Evolutionary conservation across 139 green algal genomes (phyloP), one percentile per base, ranked within the genome.

Genomic region (Chara braunii): DNA sequence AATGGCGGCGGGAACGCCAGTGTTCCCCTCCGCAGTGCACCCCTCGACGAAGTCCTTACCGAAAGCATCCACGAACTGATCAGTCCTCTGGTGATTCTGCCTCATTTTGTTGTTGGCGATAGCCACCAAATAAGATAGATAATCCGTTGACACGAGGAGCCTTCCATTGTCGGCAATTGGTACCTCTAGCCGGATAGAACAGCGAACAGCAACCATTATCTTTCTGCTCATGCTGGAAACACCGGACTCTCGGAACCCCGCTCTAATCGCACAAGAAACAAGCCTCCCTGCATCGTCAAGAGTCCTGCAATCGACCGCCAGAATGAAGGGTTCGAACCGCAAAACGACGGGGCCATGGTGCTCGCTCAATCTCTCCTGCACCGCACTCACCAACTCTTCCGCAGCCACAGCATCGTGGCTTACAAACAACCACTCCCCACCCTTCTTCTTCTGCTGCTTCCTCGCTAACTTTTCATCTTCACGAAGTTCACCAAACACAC

Each of bases 261-360:
- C 75, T 14, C 72, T 34, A 3, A 79, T 36, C n/a, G 81, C 86
- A 37, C 51, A 61, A 5, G 35, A 32, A 40, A 89, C 68, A 30
- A 89, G 64, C 68, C 31, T 5, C n/a, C 51, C 55, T 9, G 76
- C 81, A 4, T 34, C 60, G 1, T 66, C 42, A 28, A 78, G 42
- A 9, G 61, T 51, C 30, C 52, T 37, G 37, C 73, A 82, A 71
- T 92, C 85, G 42, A 82, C 74, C 11, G 76, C 56, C 61, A 92
- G 64, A 36, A 90, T 88, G 79, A 92, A 90, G 4, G 86, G 85
- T 72, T 92, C 86, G 51, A 89, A 90, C 0, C 86, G 59, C 6
- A 92, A 70, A 52, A 84, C 64, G 11, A 88, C 60, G 35, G 52
- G 48, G 28, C 54, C 30, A 5, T 24, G 6, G 34, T 28, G 8